A percentile compares a stretch with the other conserved stretches of the same genome.
Conservation (phyloP, 2,329 filamentous ascomycete genomes). For the Myriosclerotinia scirpicola region DNA sequence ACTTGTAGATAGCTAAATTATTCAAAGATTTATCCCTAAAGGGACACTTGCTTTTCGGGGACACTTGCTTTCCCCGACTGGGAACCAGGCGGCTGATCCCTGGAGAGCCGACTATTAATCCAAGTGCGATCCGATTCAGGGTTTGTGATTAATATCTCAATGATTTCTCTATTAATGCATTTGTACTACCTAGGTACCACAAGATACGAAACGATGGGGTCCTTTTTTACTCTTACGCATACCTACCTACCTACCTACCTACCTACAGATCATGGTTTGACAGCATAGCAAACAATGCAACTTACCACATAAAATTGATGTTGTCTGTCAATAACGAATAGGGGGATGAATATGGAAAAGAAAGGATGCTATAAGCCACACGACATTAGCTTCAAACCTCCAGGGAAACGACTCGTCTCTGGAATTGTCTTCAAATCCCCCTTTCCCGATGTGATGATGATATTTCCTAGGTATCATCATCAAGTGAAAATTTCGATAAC, state of each 20-base stretch:
- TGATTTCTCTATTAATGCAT: not conserved
- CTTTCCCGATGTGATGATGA: no score
- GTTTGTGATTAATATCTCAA: not conserved
- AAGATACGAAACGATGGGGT: not conserved
- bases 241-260: no score
- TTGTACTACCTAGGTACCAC: not conserved
- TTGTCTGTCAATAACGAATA: not conserved
- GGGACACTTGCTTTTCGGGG: no score
- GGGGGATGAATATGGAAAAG: not conserved
- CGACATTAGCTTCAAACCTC: slow-evolving; percentile 10
- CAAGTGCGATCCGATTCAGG: slow-evolving; percentile 2
- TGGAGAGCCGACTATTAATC: not conserved
- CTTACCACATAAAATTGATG: not conserved
- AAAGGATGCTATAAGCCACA: not conserved
- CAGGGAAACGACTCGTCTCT: not conserved
- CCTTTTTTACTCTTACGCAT: no score
- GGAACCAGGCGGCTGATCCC: no score
- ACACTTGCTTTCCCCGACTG: no score
- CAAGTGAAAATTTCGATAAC: no score
- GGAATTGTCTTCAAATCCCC: not conserved
- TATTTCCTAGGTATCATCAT: no score
- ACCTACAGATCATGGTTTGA: slow-evolving; percentile 11
- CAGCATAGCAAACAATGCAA: not conserved
- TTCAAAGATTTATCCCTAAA: no score
- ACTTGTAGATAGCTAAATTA: no score